phyloP scores from a whole-genome alignment of 345 rosid genomes.

The Theobroma cacao region DNA sequence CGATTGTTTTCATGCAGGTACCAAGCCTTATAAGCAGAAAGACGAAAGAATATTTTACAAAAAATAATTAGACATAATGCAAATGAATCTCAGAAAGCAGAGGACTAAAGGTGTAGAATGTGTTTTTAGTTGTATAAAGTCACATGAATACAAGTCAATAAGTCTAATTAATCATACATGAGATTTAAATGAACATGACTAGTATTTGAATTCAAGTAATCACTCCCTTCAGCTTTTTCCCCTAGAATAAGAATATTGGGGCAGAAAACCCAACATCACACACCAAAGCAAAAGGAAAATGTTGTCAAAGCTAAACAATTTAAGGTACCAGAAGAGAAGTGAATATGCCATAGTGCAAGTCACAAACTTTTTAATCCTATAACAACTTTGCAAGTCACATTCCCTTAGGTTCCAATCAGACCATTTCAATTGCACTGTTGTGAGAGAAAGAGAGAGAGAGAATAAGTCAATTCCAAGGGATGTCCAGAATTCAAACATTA shows the following conservation, averaged over 20 bases:
- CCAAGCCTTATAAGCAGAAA: slow-evolving; percentile 50
- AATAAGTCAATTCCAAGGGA: background rate
- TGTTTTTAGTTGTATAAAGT: background rate
- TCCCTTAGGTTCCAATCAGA: background rate
- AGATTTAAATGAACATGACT: background rate
- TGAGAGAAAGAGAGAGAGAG: background rate
- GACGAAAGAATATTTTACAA: background rate
- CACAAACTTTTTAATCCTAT: background rate
- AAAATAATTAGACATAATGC: background rate
- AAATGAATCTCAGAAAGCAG: background rate
- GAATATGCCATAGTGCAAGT: background rate
- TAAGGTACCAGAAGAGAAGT: background rate
- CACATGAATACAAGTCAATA: background rate
- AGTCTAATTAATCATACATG: background rate
- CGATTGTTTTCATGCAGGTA: slow-evolving; percentile 40
- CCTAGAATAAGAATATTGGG: background rate
- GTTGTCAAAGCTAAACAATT: background rate
- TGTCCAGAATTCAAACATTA: background rate
- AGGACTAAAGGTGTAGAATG: background rate
- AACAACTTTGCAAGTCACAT: background rate
- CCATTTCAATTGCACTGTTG: background rate
- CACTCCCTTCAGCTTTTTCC: background rate
- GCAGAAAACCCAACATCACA: background rate
- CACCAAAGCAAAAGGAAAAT: background rate
- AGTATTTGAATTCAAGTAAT: background rate